A percentile compares a stretch with the other conserved stretches of the same genome.
Conservation (phyloP, 148 eudicot species). For the Persicaria maculosa region DNA sequence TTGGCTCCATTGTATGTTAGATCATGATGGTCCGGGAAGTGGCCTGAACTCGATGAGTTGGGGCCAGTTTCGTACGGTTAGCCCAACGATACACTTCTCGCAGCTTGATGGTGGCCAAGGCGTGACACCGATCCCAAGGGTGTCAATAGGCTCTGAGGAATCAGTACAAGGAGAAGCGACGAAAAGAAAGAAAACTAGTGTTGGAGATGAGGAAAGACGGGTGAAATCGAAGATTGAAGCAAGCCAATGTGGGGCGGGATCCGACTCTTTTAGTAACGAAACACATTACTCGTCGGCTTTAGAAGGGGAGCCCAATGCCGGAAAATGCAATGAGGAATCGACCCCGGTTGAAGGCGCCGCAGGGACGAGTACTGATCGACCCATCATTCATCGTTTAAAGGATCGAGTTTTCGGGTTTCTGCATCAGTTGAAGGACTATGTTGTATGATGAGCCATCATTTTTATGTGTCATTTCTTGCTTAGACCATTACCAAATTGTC, state of each 20-base stretch:
- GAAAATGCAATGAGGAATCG: background rate
- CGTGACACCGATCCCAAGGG: background rate
- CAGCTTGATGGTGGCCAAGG: background rate
- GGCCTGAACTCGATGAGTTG: background rate
- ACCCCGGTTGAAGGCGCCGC: background rate
- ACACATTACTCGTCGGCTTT: conserved; percentile 2
- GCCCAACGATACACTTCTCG: background rate
- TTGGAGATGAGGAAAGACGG: background rate
- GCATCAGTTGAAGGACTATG: background rate
- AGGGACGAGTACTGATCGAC: background rate
- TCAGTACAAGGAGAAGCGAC: background rate
- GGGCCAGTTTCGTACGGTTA: background rate
- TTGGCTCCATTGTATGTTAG: too few species aligned
- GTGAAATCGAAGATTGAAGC: background rate
- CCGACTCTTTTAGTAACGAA: background rate
- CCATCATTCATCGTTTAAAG: background rate
- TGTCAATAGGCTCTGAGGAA: background rate
- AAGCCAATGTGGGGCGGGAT: background rate
- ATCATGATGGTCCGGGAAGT: background rate
- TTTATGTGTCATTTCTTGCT: background rate
- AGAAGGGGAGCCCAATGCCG: background rate
- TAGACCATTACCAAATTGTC: background rate
- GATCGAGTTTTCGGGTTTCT: background rate
- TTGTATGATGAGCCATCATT: background rate
- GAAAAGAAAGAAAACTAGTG: background rate